Evolutionary conservation across 495 filamentous ascomycete genomes (phyloP), one percentile per base, ranked within the genome.

Genomic region (Eremomyces bilateralis): DNA sequence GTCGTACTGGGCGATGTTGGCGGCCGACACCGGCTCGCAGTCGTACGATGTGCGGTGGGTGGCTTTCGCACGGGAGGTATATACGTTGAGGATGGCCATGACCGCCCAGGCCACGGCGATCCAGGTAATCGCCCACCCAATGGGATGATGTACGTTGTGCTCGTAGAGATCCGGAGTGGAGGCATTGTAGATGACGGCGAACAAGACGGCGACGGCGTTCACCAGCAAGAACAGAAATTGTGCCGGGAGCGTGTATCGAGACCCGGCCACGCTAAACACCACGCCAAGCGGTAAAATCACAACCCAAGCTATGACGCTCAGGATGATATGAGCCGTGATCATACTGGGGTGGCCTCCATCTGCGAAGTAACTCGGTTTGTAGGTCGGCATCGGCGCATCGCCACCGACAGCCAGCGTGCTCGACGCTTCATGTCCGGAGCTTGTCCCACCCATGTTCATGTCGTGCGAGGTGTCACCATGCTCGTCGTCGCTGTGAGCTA

Each of bases 151-250:
- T 4, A 76, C 67, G 48, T 93, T 91, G 48, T 80, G 76, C 33
- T 71, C 67, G 49, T 94, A 95, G 1, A 97, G 57, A 50, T 93
- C 80, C 1, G 83, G 83, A 0, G 82, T 93, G 31, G 67, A 71
- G 42, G 62, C 62, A 50, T 84, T 80, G 58, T 93, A 92, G 15
- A 88, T 59, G 35, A 73, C 65, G 1, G 71, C 76, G 25, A 83
- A 46, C 17, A 90, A 48, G 35, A 90, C 43, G 24, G 76, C 82
- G 12, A 76, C 44, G 3, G 60, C 72, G 52, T 92, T 85, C 19
- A 71, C 48, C 6, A 67, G 52, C 24, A 85, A 56, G 56, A 97
- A 95, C 2, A 67, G 35, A 40, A 84, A 65, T 50, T 95, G 84
- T 17, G 65, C 57, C n/a, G 62, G 60, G 0, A 88, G 59, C 1